Conservation (phyloP, 2,329 filamentous ascomycete species). For the Botryotinia narcissicola region DNA sequence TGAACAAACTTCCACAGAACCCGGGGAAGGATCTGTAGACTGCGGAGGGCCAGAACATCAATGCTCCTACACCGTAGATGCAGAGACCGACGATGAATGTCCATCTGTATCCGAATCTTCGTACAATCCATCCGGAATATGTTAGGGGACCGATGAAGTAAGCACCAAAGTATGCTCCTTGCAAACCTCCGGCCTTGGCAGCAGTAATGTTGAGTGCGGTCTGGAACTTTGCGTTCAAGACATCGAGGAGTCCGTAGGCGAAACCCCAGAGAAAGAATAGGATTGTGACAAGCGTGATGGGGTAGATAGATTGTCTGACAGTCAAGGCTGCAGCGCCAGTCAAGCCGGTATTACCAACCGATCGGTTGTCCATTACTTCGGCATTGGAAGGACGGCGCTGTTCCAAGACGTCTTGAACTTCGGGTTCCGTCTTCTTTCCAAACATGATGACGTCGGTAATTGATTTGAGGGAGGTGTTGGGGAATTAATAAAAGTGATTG, state of each 20-base stretch:
- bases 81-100: slow-evolving; percentile 74
- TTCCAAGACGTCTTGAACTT: not conserved
- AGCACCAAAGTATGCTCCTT: slow-evolving; percentile 68
- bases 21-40: slow-evolving; percentile 42
- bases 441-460: not conserved
- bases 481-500: not conserved
- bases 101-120: slow-evolving; percentile 72
- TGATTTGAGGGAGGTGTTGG: not conserved
- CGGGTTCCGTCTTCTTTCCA: slow-evolving; percentile 4
- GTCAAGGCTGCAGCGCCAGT: slow-evolving; percentile 10
- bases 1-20: slow-evolving; percentile 47
- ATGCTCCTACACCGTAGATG: slow-evolving; percentile 71
- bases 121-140: slow-evolving; percentile 65
- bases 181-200: slow-evolving; percentile 61
- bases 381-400: not conserved
- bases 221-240: slow-evolving; percentile 59
- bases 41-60: slow-evolving; percentile 81
- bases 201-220: slow-evolving; percentile 60
- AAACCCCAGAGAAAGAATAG: slow-evolving; percentile 20
- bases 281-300: slow-evolving; percentile 20
- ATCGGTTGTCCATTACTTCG: not conserved
- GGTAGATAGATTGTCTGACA: slow-evolving; percentile 18
- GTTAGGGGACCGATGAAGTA: slow-evolving; percentile 67
- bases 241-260: slow-evolving; percentile 81
- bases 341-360: not conserved